Evolutionary conservation across 1,284 basidiomycete species (phyloP), one percentile per base, ranked within the genome.

Genomic region (Ceratobasidium sp.): DNA sequence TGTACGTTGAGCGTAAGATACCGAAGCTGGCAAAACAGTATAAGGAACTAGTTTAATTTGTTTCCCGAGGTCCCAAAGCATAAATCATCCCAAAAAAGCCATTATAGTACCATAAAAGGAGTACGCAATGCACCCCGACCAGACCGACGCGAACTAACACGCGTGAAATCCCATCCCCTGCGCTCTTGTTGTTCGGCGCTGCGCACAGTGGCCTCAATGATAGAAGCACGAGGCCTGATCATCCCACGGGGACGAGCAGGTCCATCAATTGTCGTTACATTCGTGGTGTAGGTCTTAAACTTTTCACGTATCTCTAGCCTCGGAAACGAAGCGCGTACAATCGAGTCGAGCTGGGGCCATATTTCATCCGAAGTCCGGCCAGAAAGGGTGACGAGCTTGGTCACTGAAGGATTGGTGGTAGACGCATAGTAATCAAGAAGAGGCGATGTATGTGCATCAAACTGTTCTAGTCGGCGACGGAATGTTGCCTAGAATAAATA

Each of bases 301-400:
- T 76, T 65, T 26, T 46, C 50, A 9, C 64, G 64, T 9, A 66
- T 33, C 3, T 62, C 62, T 17, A 76, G 40, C n/a, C 64, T 46
- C 40, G 73, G 81, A 75, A 83, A 81, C 46, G 62, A 83, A n/a
- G 86, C 84, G 64, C 86, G 85, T 20, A 96, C 85, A 26, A 90
- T 85, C 46, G 84, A 84, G 78, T 94, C 92, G 5, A 97, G 88
- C 81, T 92, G 87, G 1, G 94, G 95, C 94, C 95, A 97, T 81
- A 98, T 98, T 86, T 98, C 95, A 84, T 98, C 95, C 28, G 94
- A 96, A 20, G 95, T 95, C 80, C 89, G 87, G 5, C 97, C 97
- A 38, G 88, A 87, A n/a, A 99, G 85, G 13, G 92, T 92, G 79
- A 92, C 90, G n/a, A 96, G 87, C 77, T 88, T 88, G 88, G 86